Conservation (phyloP, 306 rosid species). For the Vigna angularis region DNA sequence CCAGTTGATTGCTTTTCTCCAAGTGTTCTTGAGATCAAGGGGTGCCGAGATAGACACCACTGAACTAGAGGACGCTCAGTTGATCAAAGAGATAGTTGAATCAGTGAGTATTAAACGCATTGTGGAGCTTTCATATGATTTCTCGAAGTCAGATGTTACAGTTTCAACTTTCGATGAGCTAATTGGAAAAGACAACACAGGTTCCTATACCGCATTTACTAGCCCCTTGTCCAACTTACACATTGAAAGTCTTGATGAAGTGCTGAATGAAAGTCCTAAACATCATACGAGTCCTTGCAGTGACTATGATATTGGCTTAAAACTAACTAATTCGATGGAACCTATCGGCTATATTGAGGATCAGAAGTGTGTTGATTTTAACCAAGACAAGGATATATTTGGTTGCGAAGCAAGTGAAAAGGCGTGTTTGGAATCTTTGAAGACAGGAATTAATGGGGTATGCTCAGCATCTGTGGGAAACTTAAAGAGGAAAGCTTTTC, state of each 20-base stretch:
- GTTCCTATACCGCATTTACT: background rate
- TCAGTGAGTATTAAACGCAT: slow-evolving; percentile 7
- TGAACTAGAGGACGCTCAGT: background rate
- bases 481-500: slow-evolving; percentile 25
- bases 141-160: background rate
- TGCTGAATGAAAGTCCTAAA: background rate
- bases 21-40: slow-evolving; percentile 3
- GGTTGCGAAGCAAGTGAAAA: slow-evolving; percentile 21
- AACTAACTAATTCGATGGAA: background rate
- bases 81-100: slow-evolving; percentile 1
- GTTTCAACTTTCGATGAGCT: slow-evolving; percentile 3
- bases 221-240: background rate
- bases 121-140: slow-evolving; percentile 27
- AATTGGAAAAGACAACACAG: background rate
- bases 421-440: background rate
- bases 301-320: background rate
- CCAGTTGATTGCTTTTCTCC: slow-evolving; percentile 17
- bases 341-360: background rate
- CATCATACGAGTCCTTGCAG: background rate
- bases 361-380: background rate
- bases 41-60: background rate
- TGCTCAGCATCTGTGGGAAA: background rate
- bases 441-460: background rate
- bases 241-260: background rate
- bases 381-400: background rate